Evolutionary conservation across 163 green algal species (phyloP).

Genomic region (Scenedesmus sp.): DNA sequence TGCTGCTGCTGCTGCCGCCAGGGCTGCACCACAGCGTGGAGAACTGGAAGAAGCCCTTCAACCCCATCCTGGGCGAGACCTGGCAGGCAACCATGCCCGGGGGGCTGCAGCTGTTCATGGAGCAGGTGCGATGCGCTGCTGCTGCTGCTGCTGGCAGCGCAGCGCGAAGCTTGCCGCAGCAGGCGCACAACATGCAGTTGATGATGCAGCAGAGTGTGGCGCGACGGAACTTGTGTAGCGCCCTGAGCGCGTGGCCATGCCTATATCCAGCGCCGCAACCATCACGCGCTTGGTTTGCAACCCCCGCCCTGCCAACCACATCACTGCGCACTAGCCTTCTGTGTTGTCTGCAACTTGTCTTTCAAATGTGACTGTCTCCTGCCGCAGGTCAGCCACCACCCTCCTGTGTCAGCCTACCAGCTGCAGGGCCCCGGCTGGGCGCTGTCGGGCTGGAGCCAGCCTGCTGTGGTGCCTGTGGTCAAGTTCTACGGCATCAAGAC

Average conservation of each 20-base stretch:
- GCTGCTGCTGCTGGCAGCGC: neutral
- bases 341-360: neutral
- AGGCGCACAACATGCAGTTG: neutral
- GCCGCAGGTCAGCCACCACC: slow-evolving; percentile 86
- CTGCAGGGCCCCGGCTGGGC: slow-evolving; percentile 78
- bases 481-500: slow-evolving; percentile 85
- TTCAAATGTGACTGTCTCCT: neutral
- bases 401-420: slow-evolving; percentile 86
- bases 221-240: no score
- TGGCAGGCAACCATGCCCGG: slow-evolving; percentile 82
- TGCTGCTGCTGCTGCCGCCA: slow-evolving; percentile 5
- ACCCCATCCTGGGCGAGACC: slow-evolving; percentile 90
- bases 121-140: slow-evolving; percentile 53
- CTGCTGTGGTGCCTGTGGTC: slow-evolving; percentile 74
- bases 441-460: slow-evolving; percentile 81
- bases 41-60: slow-evolving; percentile 91
- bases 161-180: neutral
- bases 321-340: neutral
- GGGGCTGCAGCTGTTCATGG: slow-evolving; percentile 79
- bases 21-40: slow-evolving; percentile 68
- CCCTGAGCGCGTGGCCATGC: neutral
- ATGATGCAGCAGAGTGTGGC: neutral
- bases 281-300: neutral
- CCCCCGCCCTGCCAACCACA: neutral
- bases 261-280: neutral